phyloP scores from a whole-genome alignment of 2,329 filamentous ascomycete genomes.

The Tolypocladium tundrense region DNA sequence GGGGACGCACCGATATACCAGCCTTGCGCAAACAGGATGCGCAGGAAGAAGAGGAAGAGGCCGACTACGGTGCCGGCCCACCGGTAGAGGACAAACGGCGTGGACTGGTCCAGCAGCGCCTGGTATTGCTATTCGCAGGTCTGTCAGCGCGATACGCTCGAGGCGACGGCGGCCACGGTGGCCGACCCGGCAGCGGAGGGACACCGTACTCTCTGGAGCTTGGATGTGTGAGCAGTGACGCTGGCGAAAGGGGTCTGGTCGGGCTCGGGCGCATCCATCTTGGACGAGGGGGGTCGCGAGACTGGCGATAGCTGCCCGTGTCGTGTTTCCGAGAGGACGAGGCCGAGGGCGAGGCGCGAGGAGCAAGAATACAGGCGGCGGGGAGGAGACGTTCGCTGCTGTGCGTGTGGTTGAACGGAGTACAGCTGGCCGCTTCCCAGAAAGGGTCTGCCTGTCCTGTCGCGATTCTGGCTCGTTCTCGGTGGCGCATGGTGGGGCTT shows the following conservation, averaged over 20 bases:
- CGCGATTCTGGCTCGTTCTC: not conserved
- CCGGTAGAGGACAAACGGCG: constrained; percentile 79
- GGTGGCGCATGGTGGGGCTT: not conserved
- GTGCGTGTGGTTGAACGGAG: not conserved
- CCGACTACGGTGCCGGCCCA: constrained; percentile 75
- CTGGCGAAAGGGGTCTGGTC: constrained; percentile 88
- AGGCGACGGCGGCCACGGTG: no score
- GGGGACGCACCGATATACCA: constrained; percentile 82
- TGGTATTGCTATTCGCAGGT: constrained; percentile 65
- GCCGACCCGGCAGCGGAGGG: not conserved
- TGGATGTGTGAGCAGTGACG: constrained; percentile 75
- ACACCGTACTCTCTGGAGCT: constrained; percentile 54
- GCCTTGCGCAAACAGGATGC: constrained; percentile 86
- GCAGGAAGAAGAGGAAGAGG: constrained; percentile 72
- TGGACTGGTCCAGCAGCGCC: constrained; percentile 85
- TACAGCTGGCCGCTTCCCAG: not conserved
- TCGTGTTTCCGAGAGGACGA: not conserved
- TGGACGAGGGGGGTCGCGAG: constrained; percentile 5
- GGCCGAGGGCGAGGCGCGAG: not conserved
- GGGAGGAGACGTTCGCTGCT: not conserved
- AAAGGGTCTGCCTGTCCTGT: not conserved
- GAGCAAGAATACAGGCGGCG: not conserved
- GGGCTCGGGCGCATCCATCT: constrained; percentile 79
- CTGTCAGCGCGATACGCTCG: not conserved
- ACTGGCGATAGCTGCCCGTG: not conserved